Conservation (phyloP, 2,329 filamentous ascomycete genomes). For the Teratosphaeria pseudoeucalypti region DNA sequence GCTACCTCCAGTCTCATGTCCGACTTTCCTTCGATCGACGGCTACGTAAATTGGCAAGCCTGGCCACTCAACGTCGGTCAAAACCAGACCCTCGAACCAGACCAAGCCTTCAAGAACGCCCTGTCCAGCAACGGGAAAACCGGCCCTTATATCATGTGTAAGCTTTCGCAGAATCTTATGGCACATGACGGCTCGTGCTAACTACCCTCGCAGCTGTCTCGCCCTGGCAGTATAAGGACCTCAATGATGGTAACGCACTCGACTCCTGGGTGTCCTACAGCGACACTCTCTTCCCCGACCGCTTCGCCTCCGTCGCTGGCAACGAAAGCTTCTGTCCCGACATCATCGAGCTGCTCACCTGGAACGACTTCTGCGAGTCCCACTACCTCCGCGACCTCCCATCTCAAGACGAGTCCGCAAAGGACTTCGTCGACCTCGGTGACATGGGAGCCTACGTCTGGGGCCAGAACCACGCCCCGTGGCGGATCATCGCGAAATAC, state of each 20-base stretch:
- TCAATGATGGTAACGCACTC: slow-evolving; percentile 25
- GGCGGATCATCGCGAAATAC: slow-evolving; percentile 30
- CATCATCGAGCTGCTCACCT: slow-evolving; percentile 30
- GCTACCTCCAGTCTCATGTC: slow-evolving; percentile 19
- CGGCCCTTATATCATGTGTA: slow-evolving; percentile 31
- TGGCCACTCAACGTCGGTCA: slow-evolving; percentile 25
- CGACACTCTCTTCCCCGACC: slow-evolving; percentile 27
- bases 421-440: slow-evolving; percentile 23
- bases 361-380: slow-evolving; percentile 32
- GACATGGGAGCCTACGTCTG: slow-evolving; percentile 27
- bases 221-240: slow-evolving; percentile 32
- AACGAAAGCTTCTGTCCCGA: slow-evolving; percentile 24
- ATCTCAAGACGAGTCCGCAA: slow-evolving; percentile 15
- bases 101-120: slow-evolving; percentile 26
- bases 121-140: slow-evolving; percentile 23
- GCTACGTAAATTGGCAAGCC: slow-evolving; percentile 32
- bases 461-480: slow-evolving; percentile 27
- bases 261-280: slow-evolving; percentile 29
- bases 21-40: slow-evolving; percentile 27
- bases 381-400: slow-evolving; percentile 31
- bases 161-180: slow-evolving; percentile 12
- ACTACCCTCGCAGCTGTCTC: slow-evolving; percentile 24
- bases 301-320: slow-evolving; percentile 19
- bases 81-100: slow-evolving; percentile 23
- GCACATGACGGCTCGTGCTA: slow-evolving; percentile 10